Percentiles rank a stretch among this genome's conserved stretches.
phyloP scores from a whole-genome alignment of 139 green algal species.

The Spirogloea muscicola region DNA sequence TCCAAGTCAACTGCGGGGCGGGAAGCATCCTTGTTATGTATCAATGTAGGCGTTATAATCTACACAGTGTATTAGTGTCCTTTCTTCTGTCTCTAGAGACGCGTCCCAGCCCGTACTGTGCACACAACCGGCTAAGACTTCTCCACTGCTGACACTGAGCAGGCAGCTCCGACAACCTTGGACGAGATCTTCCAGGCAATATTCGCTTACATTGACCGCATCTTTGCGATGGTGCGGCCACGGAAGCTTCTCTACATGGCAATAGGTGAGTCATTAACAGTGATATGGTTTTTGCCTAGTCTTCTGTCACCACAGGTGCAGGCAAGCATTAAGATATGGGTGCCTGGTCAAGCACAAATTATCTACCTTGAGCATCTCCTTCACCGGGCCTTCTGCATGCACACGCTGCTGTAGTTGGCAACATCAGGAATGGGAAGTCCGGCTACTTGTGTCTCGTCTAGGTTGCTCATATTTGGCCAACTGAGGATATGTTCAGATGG shows the following conservation, averaged over 20 bases:
- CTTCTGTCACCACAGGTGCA: neutral
- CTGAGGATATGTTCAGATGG: slow-evolving; percentile 83
- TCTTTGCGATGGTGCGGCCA: slow-evolving; percentile 94
- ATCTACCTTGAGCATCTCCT: neutral
- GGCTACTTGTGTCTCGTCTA: neutral
- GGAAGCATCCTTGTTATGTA: too few species aligned
- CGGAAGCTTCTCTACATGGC: slow-evolving; percentile 96
- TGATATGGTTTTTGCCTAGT: neutral
- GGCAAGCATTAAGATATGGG: neutral
- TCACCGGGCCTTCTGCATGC: neutral
- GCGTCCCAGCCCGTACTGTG: too few species aligned
- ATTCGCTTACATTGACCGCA: slow-evolving; percentile 99
- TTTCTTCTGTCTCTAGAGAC: too few species aligned
- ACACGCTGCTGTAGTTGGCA: neutral
- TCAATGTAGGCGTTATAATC: too few species aligned
- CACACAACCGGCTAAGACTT: too few species aligned
- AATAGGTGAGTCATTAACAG: slow-evolving; percentile 70
- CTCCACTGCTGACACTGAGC: too few species aligned
- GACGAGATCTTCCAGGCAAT: slow-evolving; percentile 95
- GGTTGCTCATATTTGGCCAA: neutral
- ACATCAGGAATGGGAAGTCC: neutral
- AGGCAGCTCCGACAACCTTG: slow-evolving; percentile 83
- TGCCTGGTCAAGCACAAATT: neutral
- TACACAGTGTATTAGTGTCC: too few species aligned
- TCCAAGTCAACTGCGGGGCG: too few species aligned